These are phyloP conservation scores for Diaporthe aspalathi DNA, from an alignment of 2,329 filamentous ascomycete genomes.

Conservation along the genomic window DNA sequence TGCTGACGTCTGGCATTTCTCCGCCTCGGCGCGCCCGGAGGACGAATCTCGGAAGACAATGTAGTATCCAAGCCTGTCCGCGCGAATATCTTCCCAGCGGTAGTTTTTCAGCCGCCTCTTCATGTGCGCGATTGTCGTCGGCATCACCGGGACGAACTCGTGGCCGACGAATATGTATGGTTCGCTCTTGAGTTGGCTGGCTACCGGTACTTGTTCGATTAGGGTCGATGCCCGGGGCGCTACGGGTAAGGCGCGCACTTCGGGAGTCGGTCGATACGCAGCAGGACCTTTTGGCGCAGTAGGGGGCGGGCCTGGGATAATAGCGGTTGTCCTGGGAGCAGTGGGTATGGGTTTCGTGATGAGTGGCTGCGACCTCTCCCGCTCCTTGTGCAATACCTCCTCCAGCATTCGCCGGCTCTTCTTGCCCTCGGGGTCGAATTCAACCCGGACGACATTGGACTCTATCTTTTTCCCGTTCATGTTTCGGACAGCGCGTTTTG, in stretches of 20 bases:
- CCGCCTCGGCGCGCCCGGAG: slow-evolving; percentile 81
- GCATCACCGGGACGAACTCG: slow-evolving; percentile 86
- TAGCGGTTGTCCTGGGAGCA: slow-evolving; percentile 53
- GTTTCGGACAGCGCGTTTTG: slow-evolving; percentile 80
- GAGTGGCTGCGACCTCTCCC: slow-evolving; percentile 64
- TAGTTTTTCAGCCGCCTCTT: slow-evolving; percentile 89
- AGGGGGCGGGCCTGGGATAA: slow-evolving; percentile 75
- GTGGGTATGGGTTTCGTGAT: slow-evolving; percentile 45
- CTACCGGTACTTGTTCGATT: slow-evolving; percentile 52
- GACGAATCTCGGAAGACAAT: slow-evolving; percentile 87
- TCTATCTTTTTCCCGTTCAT: slow-evolving; percentile 86
- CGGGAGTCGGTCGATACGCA: slow-evolving; percentile 57
- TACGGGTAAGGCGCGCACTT: slow-evolving; percentile 41
- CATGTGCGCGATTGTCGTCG: slow-evolving; percentile 87
- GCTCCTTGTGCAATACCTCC: slow-evolving; percentile 75
- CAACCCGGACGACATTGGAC: slow-evolving; percentile 79
- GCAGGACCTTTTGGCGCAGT: slow-evolving; percentile 90
- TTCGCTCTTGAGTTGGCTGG: slow-evolving; percentile 77
- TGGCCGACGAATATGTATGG: slow-evolving; percentile 94
- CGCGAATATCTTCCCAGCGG: slow-evolving; percentile 81
- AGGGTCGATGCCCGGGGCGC: slow-evolving; percentile 34
- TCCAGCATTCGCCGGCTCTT: slow-evolving; percentile 84
- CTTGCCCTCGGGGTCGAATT: slow-evolving; percentile 88
- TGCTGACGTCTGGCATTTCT: slow-evolving; percentile 81
- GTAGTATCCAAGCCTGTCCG: slow-evolving; percentile 90